Conservation (phyloP, 352 stramenopile species). For the Thraustochytrium sp. region DNA sequence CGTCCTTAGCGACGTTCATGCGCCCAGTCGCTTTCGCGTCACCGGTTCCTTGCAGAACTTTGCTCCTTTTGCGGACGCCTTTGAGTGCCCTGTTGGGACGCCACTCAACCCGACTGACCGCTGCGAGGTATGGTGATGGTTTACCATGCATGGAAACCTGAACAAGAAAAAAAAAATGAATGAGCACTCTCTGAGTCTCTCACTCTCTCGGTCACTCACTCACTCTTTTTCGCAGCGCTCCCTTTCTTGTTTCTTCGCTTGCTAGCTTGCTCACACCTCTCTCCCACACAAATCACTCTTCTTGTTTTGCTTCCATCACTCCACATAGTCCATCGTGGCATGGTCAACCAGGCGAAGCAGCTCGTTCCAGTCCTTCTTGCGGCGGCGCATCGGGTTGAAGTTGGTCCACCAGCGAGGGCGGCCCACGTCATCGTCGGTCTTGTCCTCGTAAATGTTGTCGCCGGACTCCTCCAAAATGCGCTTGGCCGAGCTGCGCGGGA, state of each 20-base stretch:
- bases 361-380: slow-evolving; percentile 47
- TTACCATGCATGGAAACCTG: too few species aligned
- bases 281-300: not conserved
- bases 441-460: slow-evolving; percentile 27
- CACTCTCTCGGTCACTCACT: too few species aligned
- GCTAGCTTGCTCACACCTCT: not conserved
- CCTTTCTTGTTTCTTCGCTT: not conserved
- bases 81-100: slow-evolving; percentile 58
- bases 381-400: slow-evolving; percentile 40
- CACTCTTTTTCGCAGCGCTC: too few species aligned
- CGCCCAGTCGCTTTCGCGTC: slow-evolving; percentile 62
- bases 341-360: slow-evolving; percentile 27
- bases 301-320: slow-evolving; percentile 18
- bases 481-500: not conserved
- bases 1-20: slow-evolving; percentile 55
- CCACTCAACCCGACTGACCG: slow-evolving; percentile 65
- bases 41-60: slow-evolving; percentile 64
- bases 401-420: slow-evolving; percentile 37
- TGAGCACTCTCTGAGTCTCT: too few species aligned
- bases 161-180: not conserved
- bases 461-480: slow-evolving; percentile 18
- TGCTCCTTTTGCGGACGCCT: slow-evolving; percentile 60
- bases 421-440: slow-evolving; percentile 9
- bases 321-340: slow-evolving; percentile 43
- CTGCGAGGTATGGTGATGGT: slow-evolving; percentile 67